Percentiles rank a stretch among this genome's conserved stretches.
Evolutionary conservation across 352 stramenopile genomes (phyloP).

Genomic region (Elongisporangium undulatum): DNA sequence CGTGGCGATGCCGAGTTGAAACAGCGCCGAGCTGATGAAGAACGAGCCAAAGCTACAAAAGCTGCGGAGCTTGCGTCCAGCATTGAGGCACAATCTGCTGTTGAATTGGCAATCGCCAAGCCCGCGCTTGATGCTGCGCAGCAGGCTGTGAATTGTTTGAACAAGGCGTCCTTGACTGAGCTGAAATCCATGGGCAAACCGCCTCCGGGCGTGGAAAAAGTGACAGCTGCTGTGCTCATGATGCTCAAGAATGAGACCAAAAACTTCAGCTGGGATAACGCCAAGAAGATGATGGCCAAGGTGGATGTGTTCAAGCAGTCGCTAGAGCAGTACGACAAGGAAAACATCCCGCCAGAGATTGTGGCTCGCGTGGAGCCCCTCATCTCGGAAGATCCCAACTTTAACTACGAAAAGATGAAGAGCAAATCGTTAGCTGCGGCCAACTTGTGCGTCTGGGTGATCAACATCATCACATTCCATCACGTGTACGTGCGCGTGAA

Average conservation of each 20-base stretch:
- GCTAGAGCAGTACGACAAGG: constrained; percentile 89
- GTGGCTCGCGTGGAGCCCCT: constrained; percentile 78
- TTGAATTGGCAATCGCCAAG: constrained; percentile 76
- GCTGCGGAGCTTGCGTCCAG: constrained; percentile 58
- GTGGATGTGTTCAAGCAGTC: constrained; percentile 90
- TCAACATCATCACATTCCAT: constrained; percentile 93
- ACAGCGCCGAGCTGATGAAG: constrained; percentile 73
- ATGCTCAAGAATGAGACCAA: constrained; percentile 93
- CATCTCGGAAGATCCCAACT: constrained; percentile 88
- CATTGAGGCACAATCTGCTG: constrained; percentile 66
- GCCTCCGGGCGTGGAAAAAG: constrained; percentile 84
- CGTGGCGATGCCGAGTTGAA: constrained; percentile 87
- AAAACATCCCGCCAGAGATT: constrained; percentile 88
- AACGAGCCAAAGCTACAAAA: constrained; percentile 65
- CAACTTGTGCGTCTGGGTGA: constrained; percentile 91
- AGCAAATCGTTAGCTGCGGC: constrained; percentile 88
- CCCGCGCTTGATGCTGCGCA: constrained; percentile 79
- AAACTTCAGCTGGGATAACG: constrained; percentile 93
- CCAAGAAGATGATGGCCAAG: constrained; percentile 96
- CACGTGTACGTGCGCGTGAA: constrained; percentile 93
- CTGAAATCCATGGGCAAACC: constrained; percentile 89
- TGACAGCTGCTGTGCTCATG: constrained; percentile 88
- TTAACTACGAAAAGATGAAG: constrained; percentile 94
- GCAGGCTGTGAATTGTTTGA: constrained; percentile 87
- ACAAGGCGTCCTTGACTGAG: constrained; percentile 86